A percentile compares a stretch with the other conserved stretches of the same genome.
phyloP scores from a whole-genome alignment of 2,329 filamentous ascomycete genomes.

The Trichoderma harzianum region DNA sequence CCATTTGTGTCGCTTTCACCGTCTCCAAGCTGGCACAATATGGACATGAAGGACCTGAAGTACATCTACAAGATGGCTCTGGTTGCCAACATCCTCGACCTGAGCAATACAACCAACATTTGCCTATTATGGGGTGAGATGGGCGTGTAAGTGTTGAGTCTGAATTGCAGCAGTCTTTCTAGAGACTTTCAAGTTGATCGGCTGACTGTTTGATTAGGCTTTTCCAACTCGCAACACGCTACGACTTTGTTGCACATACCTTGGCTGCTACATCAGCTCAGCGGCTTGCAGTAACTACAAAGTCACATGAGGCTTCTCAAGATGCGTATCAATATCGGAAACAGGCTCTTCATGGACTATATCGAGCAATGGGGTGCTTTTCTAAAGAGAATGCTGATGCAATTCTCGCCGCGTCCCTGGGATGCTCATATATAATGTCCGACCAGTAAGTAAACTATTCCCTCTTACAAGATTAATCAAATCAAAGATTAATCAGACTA shows the following conservation, averaged over 20 bases:
- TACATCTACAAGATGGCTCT: slow-evolving; percentile 14
- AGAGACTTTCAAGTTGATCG: neutral
- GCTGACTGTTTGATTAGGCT: neutral
- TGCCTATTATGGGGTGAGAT: slow-evolving; percentile 10
- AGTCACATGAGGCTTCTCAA: neutral
- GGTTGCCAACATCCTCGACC: slow-evolving; percentile 2
- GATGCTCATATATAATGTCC: slow-evolving; percentile 1
- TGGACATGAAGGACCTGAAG: slow-evolving; percentile 1
- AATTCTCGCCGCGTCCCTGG: neutral
- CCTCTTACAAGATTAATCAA: neutral
- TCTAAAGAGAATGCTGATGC: slow-evolving; percentile 4
- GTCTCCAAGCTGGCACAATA: slow-evolving; percentile 10
- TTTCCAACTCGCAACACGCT: neutral
- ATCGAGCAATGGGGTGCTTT: neutral
- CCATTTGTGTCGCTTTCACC: neutral
- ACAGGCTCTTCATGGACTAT: neutral
- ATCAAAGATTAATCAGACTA: neutral
- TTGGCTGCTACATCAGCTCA: slow-evolving; percentile 6
- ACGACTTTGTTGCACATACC: slow-evolving; percentile 12
- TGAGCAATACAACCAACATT: slow-evolving; percentile 1
- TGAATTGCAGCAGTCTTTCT: neutral
- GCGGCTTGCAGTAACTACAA: slow-evolving; percentile 7
- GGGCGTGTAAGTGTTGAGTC: neutral
- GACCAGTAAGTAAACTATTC: neutral
- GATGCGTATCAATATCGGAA: neutral